Percentiles rank a stretch among this genome's conserved stretches.
phyloP scores from a whole-genome alignment of 116 monocot genomes.

The Papilionanthe hybrid region DNA sequence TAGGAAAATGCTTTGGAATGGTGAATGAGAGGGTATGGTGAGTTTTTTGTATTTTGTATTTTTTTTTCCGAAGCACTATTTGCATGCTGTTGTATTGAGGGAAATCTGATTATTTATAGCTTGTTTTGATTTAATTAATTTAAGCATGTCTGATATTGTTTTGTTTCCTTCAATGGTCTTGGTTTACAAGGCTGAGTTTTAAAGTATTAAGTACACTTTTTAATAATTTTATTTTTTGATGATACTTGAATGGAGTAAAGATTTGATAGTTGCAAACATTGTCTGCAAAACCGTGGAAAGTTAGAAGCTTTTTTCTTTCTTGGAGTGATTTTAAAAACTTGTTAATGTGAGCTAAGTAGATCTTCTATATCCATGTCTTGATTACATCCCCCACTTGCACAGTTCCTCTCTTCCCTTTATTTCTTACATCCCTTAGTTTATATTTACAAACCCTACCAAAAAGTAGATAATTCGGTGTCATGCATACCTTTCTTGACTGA shows the following conservation, averaged over 20 bases:
- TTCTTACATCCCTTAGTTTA: too few relatives aligned
- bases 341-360: conserved; percentile 1
- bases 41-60: neutral
- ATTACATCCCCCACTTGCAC: too few relatives aligned
- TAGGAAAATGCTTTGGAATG: neutral
- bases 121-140: neutral
- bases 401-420: too few relatives aligned
- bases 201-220: neutral
- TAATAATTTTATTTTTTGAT: neutral
- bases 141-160: neutral
- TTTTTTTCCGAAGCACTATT: neutral
- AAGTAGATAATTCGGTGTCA: too few relatives aligned
- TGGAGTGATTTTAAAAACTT: neutral
- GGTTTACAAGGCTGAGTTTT: neutral
- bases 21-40: neutral
- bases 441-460: too few relatives aligned
- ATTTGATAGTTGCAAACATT: neutral
- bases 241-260: neutral
- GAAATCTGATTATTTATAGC: neutral
- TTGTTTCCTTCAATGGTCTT: neutral
- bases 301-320: neutral
- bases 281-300: neutral
- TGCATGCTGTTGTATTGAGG: neutral
- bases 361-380: too few relatives aligned
- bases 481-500: too few relatives aligned